These are phyloP conservation scores for Tetracentron sinense DNA, from an alignment of 164 flowering plant species.

Conservation along the genomic window DNA sequence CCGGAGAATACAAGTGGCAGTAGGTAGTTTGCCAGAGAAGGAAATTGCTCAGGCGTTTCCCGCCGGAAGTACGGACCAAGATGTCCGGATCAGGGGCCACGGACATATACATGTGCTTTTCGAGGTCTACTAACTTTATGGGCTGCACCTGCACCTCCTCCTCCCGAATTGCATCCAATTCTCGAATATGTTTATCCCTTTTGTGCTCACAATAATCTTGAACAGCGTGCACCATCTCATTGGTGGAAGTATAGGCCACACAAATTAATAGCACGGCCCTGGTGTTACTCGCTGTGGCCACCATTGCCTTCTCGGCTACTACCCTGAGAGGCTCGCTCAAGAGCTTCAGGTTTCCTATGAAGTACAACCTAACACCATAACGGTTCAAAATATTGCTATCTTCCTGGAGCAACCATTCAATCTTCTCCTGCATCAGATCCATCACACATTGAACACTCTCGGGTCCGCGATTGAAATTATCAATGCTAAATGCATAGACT, in stretches of 20 bases:
- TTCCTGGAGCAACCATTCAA: slow-evolving; percentile 15
- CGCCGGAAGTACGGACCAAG: slow-evolving; percentile 67
- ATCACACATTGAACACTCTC: slow-evolving; percentile 30
- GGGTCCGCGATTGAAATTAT: slow-evolving; percentile 34
- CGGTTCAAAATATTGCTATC: neutral
- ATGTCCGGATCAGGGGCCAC: slow-evolving; percentile 71
- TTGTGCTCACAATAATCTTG: neutral
- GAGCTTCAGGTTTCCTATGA: neutral
- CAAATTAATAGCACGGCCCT: slow-evolving; percentile 5
- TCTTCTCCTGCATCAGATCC: slow-evolving; percentile 38
- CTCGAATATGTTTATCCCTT: slow-evolving; percentile 8
- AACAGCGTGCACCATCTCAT: slow-evolving; percentile 12
- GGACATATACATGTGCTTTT: slow-evolving; percentile 59
- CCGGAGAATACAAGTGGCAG: slow-evolving; percentile 49
- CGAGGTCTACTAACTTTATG: slow-evolving; percentile 41
- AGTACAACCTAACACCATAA: neutral
- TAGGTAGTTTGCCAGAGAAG: slow-evolving; percentile 67
- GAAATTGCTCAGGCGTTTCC: slow-evolving; percentile 75
- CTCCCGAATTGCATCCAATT: neutral
- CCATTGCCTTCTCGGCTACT: neutral
- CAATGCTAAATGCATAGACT: slow-evolving; percentile 46
- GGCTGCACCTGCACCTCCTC: neutral
- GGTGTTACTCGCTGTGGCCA: neutral
- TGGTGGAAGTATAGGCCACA: slow-evolving; percentile 7
- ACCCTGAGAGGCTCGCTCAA: neutral